Evolutionary conservation across 345 rosid species (phyloP).

Genomic region (Anacardium occidentale): DNA sequence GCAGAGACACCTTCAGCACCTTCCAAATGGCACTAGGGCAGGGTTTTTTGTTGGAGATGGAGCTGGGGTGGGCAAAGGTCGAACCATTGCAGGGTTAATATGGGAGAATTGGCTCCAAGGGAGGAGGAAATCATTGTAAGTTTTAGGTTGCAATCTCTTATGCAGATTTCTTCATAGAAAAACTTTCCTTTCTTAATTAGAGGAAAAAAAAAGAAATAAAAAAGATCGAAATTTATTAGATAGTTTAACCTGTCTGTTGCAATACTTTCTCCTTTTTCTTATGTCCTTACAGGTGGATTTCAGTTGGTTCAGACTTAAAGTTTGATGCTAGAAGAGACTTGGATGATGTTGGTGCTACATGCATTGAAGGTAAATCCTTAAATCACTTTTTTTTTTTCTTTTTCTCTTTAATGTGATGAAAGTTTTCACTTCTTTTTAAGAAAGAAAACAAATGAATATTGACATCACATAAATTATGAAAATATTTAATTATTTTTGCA

Average conservation of each 20-base stretch:
- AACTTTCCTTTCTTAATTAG: too few relatives aligned
- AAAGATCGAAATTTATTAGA: conserved; percentile 5
- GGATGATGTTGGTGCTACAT: conserved; percentile 90
- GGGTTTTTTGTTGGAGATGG: conserved; percentile 99
- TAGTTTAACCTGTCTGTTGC: conserved; percentile 9
- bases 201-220: not conserved
- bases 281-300: conserved; percentile 82
- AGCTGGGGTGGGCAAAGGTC: conserved; percentile 99
- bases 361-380: conserved; percentile 58
- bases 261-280: conserved; percentile 19
- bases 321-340: conserved; percentile 96
- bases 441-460: too few relatives aligned
- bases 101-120: conserved; percentile 93
- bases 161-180: not conserved
- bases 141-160: conserved; percentile 27
- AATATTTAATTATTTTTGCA: not conserved
- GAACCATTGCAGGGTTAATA: conserved; percentile 94
- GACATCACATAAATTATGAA: not conserved
- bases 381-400: conserved; percentile 11
- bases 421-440: not conserved
- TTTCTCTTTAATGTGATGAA: conserved; percentile 1
- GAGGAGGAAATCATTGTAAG: conserved; percentile 86
- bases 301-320: conserved; percentile 96
- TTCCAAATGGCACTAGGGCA: conserved; percentile 77
- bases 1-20: conserved; percentile 95